Conservation (phyloP, 2,329 filamentous ascomycete genomes). For the Pseudogymnoascus sp. region DNA sequence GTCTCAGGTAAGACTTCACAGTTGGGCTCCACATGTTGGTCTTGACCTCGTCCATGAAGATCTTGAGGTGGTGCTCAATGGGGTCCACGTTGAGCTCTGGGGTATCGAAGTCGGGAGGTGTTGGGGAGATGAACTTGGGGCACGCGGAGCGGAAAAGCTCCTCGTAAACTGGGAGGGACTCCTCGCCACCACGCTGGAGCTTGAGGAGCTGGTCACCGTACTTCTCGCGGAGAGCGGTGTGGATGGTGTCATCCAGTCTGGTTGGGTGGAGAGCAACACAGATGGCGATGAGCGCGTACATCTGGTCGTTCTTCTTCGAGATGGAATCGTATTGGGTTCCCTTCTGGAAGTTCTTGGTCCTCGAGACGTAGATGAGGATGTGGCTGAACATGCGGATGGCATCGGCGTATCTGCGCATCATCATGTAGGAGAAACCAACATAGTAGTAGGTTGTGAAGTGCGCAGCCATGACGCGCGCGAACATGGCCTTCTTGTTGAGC, state of each 20-base stretch:
- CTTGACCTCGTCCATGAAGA: conserved; percentile 99
- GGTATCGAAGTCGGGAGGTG: conserved; percentile 95
- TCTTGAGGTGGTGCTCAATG: conserved; percentile 88
- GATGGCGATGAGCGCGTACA: conserved; percentile 98
- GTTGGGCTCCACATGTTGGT: conserved; percentile 98
- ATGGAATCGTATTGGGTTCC: conserved; percentile 97
- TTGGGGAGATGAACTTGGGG: conserved; percentile 98
- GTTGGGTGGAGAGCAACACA: conserved; percentile 98
- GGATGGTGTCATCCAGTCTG: conserved; percentile 95
- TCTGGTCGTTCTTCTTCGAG: conserved; percentile 99
- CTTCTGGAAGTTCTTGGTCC: conserved; percentile 99
- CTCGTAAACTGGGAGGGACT: conserved; percentile 93
- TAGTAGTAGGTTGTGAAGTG: conserved; percentile 99
- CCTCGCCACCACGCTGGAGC: conserved; percentile 91
- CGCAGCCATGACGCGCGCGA: conserved; percentile 96
- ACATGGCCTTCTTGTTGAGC: conserved; percentile 99
- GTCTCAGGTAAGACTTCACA: conserved; percentile 95
- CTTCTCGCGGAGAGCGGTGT: conserved; percentile 96
- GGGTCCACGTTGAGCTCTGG: conserved; percentile 93
- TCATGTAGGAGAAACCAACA: conserved; percentile 99
- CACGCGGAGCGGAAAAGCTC: conserved; percentile 96
- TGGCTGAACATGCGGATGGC: conserved; percentile 99
- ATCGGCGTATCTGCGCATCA: conserved; percentile 99
- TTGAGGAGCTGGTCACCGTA: conserved; percentile 97
- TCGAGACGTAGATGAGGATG: conserved; percentile 96